Evolutionary conservation across 1,139 yeast species (phyloP), one percentile per base, ranked within the genome.

Genomic region (Debaryomycetaceae sp.): DNA sequence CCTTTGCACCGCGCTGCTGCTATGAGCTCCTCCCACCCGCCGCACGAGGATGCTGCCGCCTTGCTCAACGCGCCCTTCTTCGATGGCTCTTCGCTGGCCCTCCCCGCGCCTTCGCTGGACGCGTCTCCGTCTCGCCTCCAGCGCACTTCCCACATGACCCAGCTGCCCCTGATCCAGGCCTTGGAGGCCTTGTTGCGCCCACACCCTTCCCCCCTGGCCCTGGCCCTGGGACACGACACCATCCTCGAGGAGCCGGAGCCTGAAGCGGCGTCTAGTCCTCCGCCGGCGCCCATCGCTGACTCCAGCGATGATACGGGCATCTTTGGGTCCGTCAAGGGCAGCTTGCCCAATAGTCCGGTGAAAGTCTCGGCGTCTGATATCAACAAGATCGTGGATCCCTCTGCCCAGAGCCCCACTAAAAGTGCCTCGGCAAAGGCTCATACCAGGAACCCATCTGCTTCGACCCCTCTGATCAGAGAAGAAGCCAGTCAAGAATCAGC

Each of bases 111-210:
- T 18, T 7, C 20, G 10, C 6, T 10, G 10, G 6, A 18, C 20
- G 31, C 14, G 16, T 13, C 19, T 22, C 26, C 26, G 16, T 24
- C 25, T 16, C 14, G 32, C 24, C 32, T 18, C 13, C 37, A 37
- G 12, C 36, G 43, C 44, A 66, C 77, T 3, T 55, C 67, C 27
- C 62, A 70, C 25, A 68, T 72, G 65, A 58, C 59, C 27, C 56
- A 55, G 20, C 68, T 75, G 26, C 78, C 78, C 5, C 67, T 74
- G 24, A 59, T 72, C 42, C 67, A 64, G 39, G 74, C 74, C 2
- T 50, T 72, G 38, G 75, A 68, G 40, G 53, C 49, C 29, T 65
- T 68, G 14, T 51, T 71, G 28, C 18, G 8, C 8, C 20, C 20
- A 10, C 20, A 6, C 20, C 20, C 20, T 18, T 10, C 8, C 20